Evolutionary conservation across 2,329 filamentous ascomycete genomes (phyloP).

Genomic region (Venturiaceae sp.): DNA sequence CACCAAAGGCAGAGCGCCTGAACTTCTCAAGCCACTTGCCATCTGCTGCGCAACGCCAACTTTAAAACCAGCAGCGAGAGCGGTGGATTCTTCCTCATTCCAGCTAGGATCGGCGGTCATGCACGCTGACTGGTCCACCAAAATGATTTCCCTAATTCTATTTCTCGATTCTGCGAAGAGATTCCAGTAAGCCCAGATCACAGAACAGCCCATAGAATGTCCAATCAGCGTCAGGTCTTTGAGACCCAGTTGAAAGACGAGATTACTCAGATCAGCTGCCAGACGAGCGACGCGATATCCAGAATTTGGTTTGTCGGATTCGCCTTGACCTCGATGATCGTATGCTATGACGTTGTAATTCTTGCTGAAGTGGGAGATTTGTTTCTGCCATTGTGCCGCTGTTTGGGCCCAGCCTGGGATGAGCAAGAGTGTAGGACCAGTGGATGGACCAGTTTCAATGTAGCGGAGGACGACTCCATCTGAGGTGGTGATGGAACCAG

Average conservation of each 20-base stretch:
- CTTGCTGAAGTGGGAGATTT: conserved; percentile 4
- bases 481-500: background rate
- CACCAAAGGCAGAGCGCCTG: conserved; percentile 4
- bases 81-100: conserved; percentile 14
- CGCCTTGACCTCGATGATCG: conserved; percentile 6
- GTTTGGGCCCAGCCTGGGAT: conserved; percentile 7
- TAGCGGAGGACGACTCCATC: background rate
- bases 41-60: background rate
- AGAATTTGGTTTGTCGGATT: background rate
- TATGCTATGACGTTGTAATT: background rate
- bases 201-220: conserved; percentile 11
- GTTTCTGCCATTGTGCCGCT: conserved; percentile 3
- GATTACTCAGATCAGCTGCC: conserved; percentile 4
- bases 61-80: conserved; percentile 16
- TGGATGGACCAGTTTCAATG: background rate
- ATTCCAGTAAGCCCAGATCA: conserved; percentile 25
- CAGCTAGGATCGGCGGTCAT: conserved; percentile 19
- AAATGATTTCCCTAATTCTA: conserved; percentile 17
- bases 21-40: background rate
- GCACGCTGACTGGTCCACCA: conserved; percentile 20
- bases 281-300: conserved; percentile 5
- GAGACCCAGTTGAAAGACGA: conserved; percentile 1
- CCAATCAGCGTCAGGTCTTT: conserved; percentile 4
- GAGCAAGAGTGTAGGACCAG: conserved; percentile 11
- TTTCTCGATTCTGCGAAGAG: conserved; percentile 16